Base-by-base conservation (phyloP, 257 asterid genomes). In the Przewalskia tangutica region DNA sequence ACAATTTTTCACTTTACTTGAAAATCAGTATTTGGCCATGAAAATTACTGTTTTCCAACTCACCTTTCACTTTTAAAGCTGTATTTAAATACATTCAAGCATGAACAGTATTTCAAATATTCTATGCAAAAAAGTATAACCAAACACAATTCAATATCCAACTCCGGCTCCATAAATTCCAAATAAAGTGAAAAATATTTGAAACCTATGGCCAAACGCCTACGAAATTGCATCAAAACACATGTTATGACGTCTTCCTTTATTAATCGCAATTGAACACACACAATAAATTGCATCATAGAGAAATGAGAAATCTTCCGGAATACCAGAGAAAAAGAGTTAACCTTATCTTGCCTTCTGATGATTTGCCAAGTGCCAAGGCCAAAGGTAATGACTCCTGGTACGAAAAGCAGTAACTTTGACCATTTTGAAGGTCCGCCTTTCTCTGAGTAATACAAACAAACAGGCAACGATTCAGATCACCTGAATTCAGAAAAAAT, bases 331-430 rank as follows among this genome's bases (percentile, higher is more conserved):
- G 32, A 23, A 16, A 5, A 50, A 53, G 9, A 77, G 14, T 6
- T 40, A 58, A 94, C 99, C 97, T 96, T 96, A 81, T 94, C 99
- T 83, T 89, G 93, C 85, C 99, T 91, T 88, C 98, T 87, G 86
- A 96, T 79, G 73, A 96, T 89, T 82, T 96, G 99, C 99, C 99
- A 96, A 50, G 97, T 86, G 81, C 99, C 99, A 60, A 94, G 97
- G 83, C 99, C 98, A 85, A 96, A 96, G 40, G 97, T 86, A 60
- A 96, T 87, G 62, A 95, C 93, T 78, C 98, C 99, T 7, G 98
- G 99, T 70, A 94, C 44, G 76, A 93, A 96, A 84, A 96, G 98
- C 79, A 96, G 68, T 82, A 96, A 83, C 85, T 94, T 96, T 77
- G 99, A 91, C 98, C 92, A 94, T 88, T 81, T 79, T 54, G 97